Base-by-base conservation (phyloP, 2,329 filamentous ascomycete genomes). In the Ceratocystis eucalypticola region DNA sequence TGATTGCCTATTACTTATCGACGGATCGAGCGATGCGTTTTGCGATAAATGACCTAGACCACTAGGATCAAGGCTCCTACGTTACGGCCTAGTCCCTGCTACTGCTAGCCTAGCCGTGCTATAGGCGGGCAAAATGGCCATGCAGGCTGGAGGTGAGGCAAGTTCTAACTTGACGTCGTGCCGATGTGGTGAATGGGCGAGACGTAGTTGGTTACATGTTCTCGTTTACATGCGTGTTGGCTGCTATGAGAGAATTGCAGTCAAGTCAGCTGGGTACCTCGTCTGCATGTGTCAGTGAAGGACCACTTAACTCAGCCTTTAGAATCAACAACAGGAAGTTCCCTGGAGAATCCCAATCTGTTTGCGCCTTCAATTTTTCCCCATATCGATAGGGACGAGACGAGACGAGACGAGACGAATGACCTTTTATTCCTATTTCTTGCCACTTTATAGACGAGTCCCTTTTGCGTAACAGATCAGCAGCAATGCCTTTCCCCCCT, bases 381-480 rank as follows among this genome's bases (percentile, higher is more conserved):
- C 28, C 17, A 6, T 15, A 15, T 57, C 2, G 2, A 30, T 17
- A 6, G 30, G 53, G 22, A 28, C 17, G 22, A 22, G 15, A 57
- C 48, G 25, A 57, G 28, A 57, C 17, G 22, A 22, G 15, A 57
- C 48, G 25, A 57, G 28, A 57, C 48, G 25, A 57, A 57, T 57
- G 25, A 17, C 10, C 15, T 50, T 41, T 50, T n/a, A 33, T 57
- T 6, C n/a, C 12, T 57, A 7, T 5, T 22, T 57, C 4, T 30
- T 57, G 12, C 22, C 53, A 57, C 8, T 30, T 30, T 57, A 17
- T 33, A 30, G 25, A 28, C 53, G 25, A 57, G 53, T 57, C 53
- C 20, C 4, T 30, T 57, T 57, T 57, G 53, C 53, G 53, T 57
- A 57, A 57, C 53, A 57, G 53, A 57, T 57, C 53, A 22, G 53